phyloP scores from a whole-genome alignment of 352 stramenopile species.

The Pythium coloratum region DNA sequence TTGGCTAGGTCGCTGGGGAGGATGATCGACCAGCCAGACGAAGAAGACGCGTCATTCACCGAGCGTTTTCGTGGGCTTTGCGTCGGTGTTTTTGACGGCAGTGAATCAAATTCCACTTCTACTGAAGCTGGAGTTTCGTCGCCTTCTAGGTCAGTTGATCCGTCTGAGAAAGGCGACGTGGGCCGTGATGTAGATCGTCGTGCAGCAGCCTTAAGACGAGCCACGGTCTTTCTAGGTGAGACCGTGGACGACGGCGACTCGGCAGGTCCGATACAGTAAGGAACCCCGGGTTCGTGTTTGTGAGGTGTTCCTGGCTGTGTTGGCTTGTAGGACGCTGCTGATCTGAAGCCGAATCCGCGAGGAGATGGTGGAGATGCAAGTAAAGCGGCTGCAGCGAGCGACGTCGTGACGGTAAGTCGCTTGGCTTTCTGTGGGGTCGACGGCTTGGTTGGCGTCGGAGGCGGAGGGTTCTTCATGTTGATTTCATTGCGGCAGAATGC shows the following conservation, averaged over 20 bases:
- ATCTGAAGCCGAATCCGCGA: not conserved
- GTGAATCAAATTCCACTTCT: not conserved
- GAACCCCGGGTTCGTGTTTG: slow-evolving; percentile 31
- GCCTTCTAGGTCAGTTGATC: not conserved
- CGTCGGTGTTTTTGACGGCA: not conserved
- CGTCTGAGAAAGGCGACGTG: not conserved
- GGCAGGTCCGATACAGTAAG: slow-evolving; percentile 31
- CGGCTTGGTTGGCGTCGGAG: not conserved
- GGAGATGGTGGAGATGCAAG: not conserved
- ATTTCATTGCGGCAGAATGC: slow-evolving; percentile 19
- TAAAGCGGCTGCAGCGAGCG: slow-evolving; percentile 11
- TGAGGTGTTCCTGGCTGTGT: not conserved
- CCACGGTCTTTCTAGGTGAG: slow-evolving; percentile 45
- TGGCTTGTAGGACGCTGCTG: too few relatives aligned
- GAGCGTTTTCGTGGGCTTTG: slow-evolving; percentile 7
- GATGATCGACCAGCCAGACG: slow-evolving; percentile 23
- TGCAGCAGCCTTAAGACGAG: slow-evolving; percentile 28
- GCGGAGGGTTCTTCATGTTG: slow-evolving; percentile 1
- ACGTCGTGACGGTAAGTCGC: slow-evolving; percentile 12
- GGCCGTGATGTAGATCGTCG: not conserved
- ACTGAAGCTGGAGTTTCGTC: not conserved
- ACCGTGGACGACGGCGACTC: slow-evolving; percentile 9
- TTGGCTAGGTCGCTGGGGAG: slow-evolving; percentile 4
- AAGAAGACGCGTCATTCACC: not conserved
- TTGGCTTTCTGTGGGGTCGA: slow-evolving; percentile 11